These are phyloP conservation scores for Hypoxylon fragiforme DNA, from an alignment of 495 filamentous ascomycete genomes.

Conservation along the genomic window DNA sequence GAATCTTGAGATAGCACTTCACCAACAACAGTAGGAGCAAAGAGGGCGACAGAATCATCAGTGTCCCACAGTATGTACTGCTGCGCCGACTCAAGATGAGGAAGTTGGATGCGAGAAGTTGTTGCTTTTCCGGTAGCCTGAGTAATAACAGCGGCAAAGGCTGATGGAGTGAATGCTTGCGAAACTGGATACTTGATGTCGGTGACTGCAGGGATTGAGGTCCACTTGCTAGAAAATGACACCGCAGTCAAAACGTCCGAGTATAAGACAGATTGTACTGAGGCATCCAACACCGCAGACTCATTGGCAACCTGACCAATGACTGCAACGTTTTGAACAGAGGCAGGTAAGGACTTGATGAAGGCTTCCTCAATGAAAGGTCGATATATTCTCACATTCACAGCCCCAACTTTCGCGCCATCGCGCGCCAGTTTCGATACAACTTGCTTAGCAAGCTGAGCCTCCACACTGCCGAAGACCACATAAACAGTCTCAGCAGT, in stretches of 20 bases:
- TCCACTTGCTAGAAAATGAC: constrained; percentile 71
- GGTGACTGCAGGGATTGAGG: constrained; percentile 60
- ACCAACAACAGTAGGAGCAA: constrained; percentile 67
- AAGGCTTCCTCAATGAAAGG: constrained; percentile 95
- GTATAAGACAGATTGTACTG: constrained; percentile 79
- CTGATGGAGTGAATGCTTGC: constrained; percentile 78
- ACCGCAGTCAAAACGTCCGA: constrained; percentile 85
- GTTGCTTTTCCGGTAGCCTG: constrained; percentile 65
- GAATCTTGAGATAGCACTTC: constrained; percentile 75
- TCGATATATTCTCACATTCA: constrained; percentile 90
- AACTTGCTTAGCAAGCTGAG: constrained; percentile 81
- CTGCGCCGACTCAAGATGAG: constrained; percentile 57
- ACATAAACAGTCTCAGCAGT: constrained; percentile 79
- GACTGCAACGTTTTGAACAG: constrained; percentile 71
- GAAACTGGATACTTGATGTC: constrained; percentile 90
- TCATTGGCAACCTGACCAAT: constrained; percentile 62
- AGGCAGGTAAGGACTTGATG: constrained; percentile 74
- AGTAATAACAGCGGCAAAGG: constrained; percentile 57
- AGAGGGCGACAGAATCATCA: constrained; percentile 68
- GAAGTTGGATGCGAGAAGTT: constrained; percentile 52
- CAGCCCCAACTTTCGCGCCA: constrained; percentile 76
- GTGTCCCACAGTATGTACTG: constrained; percentile 95
- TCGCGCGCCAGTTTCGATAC: constrained; percentile 69
- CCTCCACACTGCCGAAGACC: constrained; percentile 88
- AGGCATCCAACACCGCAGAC: constrained; percentile 63